Percentiles rank a stretch among this genome's conserved stretches.
Evolutionary conservation across 2,329 filamentous ascomycete species (phyloP).

Genomic region (Gaeumannomyces sp.): DNA sequence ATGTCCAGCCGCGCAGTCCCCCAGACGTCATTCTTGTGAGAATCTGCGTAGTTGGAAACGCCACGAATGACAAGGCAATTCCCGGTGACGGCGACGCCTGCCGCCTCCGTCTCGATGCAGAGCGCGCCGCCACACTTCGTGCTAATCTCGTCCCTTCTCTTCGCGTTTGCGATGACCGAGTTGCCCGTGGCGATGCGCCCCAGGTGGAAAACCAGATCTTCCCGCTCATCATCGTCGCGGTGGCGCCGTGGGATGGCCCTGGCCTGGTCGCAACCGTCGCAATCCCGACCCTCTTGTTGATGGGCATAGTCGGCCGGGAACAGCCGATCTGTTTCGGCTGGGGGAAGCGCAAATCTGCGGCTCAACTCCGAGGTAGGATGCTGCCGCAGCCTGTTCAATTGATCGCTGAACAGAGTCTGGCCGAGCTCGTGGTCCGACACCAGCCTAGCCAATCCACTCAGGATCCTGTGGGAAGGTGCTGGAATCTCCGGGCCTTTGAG

Average conservation of each 20-base stretch:
- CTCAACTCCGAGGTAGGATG: neutral
- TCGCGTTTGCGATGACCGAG: slow-evolving; percentile 29
- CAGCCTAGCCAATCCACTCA: slow-evolving; percentile 4
- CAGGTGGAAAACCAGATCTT: slow-evolving; percentile 15
- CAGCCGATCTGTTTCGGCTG: neutral
- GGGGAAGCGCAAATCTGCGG: neutral
- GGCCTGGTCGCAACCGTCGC: neutral
- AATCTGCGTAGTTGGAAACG: slow-evolving; percentile 35
- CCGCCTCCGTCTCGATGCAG: slow-evolving; percentile 27
- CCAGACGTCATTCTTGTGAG: slow-evolving; percentile 32
- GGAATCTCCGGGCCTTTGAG: too few species aligned
- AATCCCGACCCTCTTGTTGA: neutral
- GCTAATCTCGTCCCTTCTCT: slow-evolving; percentile 22
- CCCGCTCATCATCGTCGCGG: neutral
- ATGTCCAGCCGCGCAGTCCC: slow-evolving; percentile 25
- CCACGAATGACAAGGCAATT: slow-evolving; percentile 32
- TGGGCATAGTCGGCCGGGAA: neutral
- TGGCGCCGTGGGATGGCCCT: neutral
- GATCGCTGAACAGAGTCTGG: neutral
- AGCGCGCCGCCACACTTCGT: slow-evolving; percentile 10
- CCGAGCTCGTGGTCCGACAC: slow-evolving; percentile 8
- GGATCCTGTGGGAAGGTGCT: too few species aligned
- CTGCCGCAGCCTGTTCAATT: neutral
- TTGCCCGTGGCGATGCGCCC: slow-evolving; percentile 27
- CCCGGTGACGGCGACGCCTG: slow-evolving; percentile 22